phyloP scores from a whole-genome alignment of 2,329 filamentous ascomycete species.

The Pseudocercospora fuligena region DNA sequence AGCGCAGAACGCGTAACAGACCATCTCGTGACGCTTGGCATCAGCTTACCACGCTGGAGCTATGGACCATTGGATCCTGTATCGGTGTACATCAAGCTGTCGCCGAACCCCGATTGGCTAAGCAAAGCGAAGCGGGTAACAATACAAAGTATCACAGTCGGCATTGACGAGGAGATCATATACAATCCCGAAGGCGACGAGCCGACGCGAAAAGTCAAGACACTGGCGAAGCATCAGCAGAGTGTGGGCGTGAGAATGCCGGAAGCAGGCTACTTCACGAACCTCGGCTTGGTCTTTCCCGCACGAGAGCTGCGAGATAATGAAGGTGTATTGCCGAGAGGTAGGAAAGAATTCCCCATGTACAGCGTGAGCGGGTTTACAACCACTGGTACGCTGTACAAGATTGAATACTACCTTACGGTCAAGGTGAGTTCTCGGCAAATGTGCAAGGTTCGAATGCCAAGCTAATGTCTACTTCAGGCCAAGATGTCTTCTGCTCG shows the following conservation, averaged over 20 bases:
- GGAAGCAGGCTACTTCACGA: conserved; percentile 89
- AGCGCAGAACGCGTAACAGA: conserved; percentile 83
- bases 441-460: not conserved
- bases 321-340: conserved; percentile 84
- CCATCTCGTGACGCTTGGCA: conserved; percentile 87
- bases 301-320: conserved; percentile 84
- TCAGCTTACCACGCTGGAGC: conserved; percentile 92
- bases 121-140: conserved; percentile 88
- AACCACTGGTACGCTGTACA: conserved; percentile 91
- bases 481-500: conserved; percentile 84
- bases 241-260: conserved; percentile 82
- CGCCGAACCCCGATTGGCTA: conserved; percentile 90
- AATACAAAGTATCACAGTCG: conserved; percentile 90
- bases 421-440: conserved; percentile 72
- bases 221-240: conserved; percentile 82
- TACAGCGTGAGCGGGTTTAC: conserved; percentile 91
- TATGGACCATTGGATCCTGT: conserved; percentile 96
- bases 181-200: conserved; percentile 85
- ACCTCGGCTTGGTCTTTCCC: conserved; percentile 88
- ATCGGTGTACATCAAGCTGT: conserved; percentile 91
- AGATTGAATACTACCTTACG: conserved; percentile 94
- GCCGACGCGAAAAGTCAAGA: conserved; percentile 86
- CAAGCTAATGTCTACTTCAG: conserved; percentile 54
- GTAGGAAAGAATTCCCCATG: conserved; percentile 84
- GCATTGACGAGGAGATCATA: conserved; percentile 97